These are phyloP conservation scores for Penicillium sp. DNA, from an alignment of 2,329 filamentous ascomycete species.

Conservation along the genomic window DNA sequence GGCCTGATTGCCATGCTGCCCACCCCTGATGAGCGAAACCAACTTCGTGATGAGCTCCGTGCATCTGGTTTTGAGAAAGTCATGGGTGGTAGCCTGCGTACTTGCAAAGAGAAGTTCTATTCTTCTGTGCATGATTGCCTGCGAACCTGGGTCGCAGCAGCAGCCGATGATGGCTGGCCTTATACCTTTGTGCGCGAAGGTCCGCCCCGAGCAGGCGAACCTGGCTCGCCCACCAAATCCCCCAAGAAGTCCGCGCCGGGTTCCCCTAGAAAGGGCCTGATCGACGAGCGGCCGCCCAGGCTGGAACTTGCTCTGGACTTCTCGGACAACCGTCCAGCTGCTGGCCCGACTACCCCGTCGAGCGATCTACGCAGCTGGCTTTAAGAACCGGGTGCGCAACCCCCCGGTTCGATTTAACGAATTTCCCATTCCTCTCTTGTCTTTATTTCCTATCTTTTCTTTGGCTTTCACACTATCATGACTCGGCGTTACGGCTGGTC, in stretches of 20 bases:
- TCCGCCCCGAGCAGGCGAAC: conserved; percentile 40
- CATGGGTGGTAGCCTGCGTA: conserved; percentile 78
- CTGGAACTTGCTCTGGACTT: conserved; percentile 53
- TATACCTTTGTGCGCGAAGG: conserved; percentile 70
- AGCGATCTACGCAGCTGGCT: conserved; percentile 41
- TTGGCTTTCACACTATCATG: conserved; percentile 24
- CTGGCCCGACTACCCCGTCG: conserved; percentile 25
- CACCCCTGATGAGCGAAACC: conserved; percentile 68
- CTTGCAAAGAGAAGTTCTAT: conserved; percentile 98
- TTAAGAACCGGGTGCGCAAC: conserved; percentile 21
- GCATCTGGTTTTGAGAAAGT: conserved; percentile 89
- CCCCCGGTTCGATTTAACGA: conserved; percentile 4
- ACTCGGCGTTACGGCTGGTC: conserved; percentile 23
- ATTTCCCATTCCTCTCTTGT: conserved; percentile 16
- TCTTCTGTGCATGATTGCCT: conserved; percentile 85
- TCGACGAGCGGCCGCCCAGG: conserved; percentile 57
- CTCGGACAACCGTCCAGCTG: conserved; percentile 21
- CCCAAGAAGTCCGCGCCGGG: conserved; percentile 45
- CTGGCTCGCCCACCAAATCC: conserved; percentile 46
- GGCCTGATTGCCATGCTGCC: conserved; percentile 82
- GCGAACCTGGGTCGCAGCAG: conserved; percentile 86
- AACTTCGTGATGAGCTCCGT: conserved; percentile 71
- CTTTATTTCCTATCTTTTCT: conserved; percentile 15
- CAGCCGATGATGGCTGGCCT: conserved; percentile 83
- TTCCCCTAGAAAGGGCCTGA: conserved; percentile 46